Conservation (phyloP, 495 filamentous ascomycete species). For the Penicillium subrubescens region DNA sequence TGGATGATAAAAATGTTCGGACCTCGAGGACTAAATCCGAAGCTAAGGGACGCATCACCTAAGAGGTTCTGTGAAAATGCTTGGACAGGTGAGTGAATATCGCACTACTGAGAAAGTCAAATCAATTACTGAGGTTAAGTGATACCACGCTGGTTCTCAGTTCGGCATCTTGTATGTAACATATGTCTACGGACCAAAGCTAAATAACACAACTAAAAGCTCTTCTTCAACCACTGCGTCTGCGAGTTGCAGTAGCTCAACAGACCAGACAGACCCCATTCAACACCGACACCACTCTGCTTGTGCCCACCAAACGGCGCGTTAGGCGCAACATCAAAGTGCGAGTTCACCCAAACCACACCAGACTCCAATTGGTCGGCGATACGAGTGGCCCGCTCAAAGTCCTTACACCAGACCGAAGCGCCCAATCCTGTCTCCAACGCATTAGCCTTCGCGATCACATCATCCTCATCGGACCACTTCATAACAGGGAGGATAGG, state of each 20-base stretch:
- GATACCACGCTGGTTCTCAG: background rate
- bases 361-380: constrained; percentile 55
- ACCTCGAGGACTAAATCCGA: too few species aligned
- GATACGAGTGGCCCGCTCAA: constrained; percentile 49
- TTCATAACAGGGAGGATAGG: constrained; percentile 59
- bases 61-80: too few species aligned
- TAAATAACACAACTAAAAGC: background rate
- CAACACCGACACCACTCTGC: constrained; percentile 65
- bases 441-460: constrained; percentile 57
- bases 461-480: constrained; percentile 61
- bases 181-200: background rate
- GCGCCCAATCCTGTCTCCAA: constrained; percentile 58
- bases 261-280: constrained; percentile 61
- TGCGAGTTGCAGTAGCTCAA: constrained; percentile 60
- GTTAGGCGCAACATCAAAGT: constrained; percentile 49
- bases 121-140: too few species aligned
- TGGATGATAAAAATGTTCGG: too few species aligned
- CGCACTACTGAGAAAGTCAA: too few species aligned
- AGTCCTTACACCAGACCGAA: constrained; percentile 53
- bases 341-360: constrained; percentile 58
- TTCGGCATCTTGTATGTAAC: background rate
- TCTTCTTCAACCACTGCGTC: constrained; percentile 27
- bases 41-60: too few species aligned
- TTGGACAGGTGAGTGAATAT: too few species aligned
- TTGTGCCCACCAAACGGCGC: constrained; percentile 68